phyloP scores from a whole-genome alignment of 257 asterid genomes.

The Leonotis leonurus region DNA sequence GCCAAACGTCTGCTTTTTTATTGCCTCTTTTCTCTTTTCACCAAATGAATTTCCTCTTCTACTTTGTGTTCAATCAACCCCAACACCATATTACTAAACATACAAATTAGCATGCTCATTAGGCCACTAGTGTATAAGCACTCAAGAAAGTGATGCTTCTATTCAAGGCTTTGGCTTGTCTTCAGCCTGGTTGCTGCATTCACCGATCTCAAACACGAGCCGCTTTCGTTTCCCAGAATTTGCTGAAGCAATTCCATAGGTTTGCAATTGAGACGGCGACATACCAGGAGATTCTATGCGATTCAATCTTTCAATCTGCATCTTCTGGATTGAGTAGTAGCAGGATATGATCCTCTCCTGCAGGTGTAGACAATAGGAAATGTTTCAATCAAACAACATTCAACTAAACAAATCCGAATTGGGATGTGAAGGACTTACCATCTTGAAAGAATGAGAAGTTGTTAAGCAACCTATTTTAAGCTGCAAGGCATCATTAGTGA shows the following conservation, averaged over 20 bases:
- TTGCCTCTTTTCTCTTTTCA: neutral
- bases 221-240: slow-evolving; percentile 39
- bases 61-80: slow-evolving; percentile 26
- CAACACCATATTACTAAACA: slow-evolving; percentile 21
- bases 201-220: slow-evolving; percentile 37
- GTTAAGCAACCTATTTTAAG: slow-evolving; percentile 25
- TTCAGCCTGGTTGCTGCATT: slow-evolving; percentile 12
- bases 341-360: slow-evolving; percentile 48
- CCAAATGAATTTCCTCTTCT: slow-evolving; percentile 9
- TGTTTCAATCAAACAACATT: neutral
- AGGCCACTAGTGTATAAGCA: slow-evolving; percentile 4
- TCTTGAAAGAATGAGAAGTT: slow-evolving; percentile 17
- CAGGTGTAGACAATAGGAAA: neutral
- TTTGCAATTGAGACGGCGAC: slow-evolving; percentile 28
- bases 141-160: slow-evolving; percentile 1
- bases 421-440: slow-evolving; percentile 32
- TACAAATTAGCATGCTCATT: slow-evolving; percentile 13
- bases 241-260: slow-evolving; percentile 24
- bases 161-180: slow-evolving; percentile 25
- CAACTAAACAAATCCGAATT: neutral
- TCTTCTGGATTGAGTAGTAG: slow-evolving; percentile 24
- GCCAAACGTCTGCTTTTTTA: slow-evolving; percentile 20
- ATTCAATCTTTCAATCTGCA: slow-evolving; percentile 16
- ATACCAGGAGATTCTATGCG: slow-evolving; percentile 30
- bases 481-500: slow-evolving; percentile 31